Base-by-base conservation (phyloP, 257 asterid species). In the Solanum sejunctum region DNA sequence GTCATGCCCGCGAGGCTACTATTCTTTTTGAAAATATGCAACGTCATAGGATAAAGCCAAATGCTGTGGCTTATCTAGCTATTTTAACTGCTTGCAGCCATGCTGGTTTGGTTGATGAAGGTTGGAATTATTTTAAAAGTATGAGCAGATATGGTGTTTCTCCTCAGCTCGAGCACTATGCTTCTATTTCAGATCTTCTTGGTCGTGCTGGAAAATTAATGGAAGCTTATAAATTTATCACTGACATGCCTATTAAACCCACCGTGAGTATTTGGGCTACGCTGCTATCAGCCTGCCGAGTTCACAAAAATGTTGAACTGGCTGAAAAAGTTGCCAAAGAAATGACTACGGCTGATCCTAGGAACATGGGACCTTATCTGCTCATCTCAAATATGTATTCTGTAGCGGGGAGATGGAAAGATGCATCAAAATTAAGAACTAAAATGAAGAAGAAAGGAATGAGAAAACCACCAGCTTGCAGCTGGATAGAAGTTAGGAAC, bases 51-150 rank as follows among this genome's bases (percentile, higher is more conserved):
- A 86, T 91, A 70, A 86, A 88, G 12, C 94, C 95, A 52, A 96
- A 92, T 87, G 85, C 92, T 36, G 92, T 91, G 64, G 94, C 96
- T 3, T 93, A 93, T 79, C 88, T 96, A 56, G 98, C 98, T 85
- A 93, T 95, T 85, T 85, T 95, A 87, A 93, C 98, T 36, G 99
- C 97, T 55, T 96, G 98, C 88, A 93, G 98, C 88, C 98, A 95
- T 85, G 95, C 94, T 54, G 99, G 99, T 87, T 91, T 95, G 85
- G 95, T 96, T 58, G 94, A 96, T 70, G 93, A 92, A 88, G 95
- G 95, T 83, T 84, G 89, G 98, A 86, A 82, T 39, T 92, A 91
- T 89, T 94, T 93, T 49, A 83, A 49, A 6, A 87, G 86, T 82
- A 96, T 96, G 99, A 91, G 88, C 64, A 72, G 83, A 55, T 89